These are phyloP conservation scores for Brassica balearica DNA, from an alignment of 441 rosid species.

Conservation along the genomic window DNA sequence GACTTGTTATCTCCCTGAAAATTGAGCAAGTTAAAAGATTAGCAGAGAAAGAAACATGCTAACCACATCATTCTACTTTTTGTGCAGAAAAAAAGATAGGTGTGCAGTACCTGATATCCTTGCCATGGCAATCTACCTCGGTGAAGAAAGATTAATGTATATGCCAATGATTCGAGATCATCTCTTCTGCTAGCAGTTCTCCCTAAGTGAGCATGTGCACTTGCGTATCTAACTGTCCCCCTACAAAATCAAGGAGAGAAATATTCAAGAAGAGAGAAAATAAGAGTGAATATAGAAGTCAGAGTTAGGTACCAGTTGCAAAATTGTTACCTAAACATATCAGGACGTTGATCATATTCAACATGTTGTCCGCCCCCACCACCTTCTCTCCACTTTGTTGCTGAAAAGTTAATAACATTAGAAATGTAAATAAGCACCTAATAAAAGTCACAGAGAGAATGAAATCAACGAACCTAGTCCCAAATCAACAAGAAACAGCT, in stretches of 20 bases:
- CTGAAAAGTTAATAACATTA: slow-evolving; percentile 50
- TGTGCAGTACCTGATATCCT: slow-evolving; percentile 83
- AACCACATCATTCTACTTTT: slow-evolving; percentile 5
- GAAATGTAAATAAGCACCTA: slow-evolving; percentile 25
- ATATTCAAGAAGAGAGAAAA: slow-evolving; percentile 22
- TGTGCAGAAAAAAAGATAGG: background rate
- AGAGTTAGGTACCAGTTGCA: slow-evolving; percentile 11
- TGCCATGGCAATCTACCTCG: slow-evolving; percentile 98
- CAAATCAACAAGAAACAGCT: slow-evolving; percentile 93
- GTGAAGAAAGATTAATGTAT: slow-evolving; percentile 89
- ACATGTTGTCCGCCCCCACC: slow-evolving; percentile 79
- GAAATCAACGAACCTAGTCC: slow-evolving; percentile 74
- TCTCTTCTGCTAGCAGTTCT: slow-evolving; percentile 98
- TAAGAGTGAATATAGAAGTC: slow-evolving; percentile 10
- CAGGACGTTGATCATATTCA: slow-evolving; percentile 98
- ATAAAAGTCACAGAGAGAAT: slow-evolving; percentile 24
- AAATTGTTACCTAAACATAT: slow-evolving; percentile 84
- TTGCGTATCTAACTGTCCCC: slow-evolving; percentile 98
- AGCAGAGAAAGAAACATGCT: slow-evolving; percentile 17
- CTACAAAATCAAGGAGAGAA: slow-evolving; percentile 40
- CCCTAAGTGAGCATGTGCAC: slow-evolving; percentile 98
- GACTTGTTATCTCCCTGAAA: slow-evolving; percentile 95
- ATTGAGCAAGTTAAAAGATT: slow-evolving; percentile 31
- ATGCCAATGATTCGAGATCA: slow-evolving; percentile 97
- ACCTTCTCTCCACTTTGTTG: slow-evolving; percentile 97